A percentile compares a stretch with the other conserved stretches of the same genome.
These are phyloP conservation scores for Solanum sparsipilum DNA, from an alignment of 257 asterid species.

Conservation along the genomic window DNA sequence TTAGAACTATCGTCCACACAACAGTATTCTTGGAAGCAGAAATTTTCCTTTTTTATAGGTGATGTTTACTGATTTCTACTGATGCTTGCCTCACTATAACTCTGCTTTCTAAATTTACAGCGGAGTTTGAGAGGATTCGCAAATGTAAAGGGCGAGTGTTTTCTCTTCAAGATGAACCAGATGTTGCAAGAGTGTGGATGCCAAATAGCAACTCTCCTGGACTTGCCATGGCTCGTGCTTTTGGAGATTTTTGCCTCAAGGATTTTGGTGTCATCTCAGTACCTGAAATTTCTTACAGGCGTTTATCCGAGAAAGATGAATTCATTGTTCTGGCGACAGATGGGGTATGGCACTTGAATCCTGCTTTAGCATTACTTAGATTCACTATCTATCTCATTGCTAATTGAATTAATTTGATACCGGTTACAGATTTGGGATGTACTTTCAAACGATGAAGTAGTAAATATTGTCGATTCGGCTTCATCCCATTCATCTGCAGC, in stretches of 20 bases:
- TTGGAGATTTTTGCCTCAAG: slow-evolving; percentile 75
- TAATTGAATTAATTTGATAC: not conserved
- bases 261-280: slow-evolving; percentile 64
- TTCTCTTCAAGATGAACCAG: slow-evolving; percentile 61
- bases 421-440: slow-evolving; percentile 51
- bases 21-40: not conserved
- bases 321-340: slow-evolving; percentile 59
- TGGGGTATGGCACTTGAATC: slow-evolving; percentile 31
- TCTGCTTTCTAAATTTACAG: slow-evolving; percentile 15
- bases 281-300: slow-evolving; percentile 50
- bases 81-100: not conserved
- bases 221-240: slow-evolving; percentile 78
- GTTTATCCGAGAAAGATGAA: slow-evolving; percentile 46
- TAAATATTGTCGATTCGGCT: slow-evolving; percentile 36
- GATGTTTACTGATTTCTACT: not conserved
- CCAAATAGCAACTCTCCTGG: slow-evolving; percentile 62
- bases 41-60: not conserved
- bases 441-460: slow-evolving; percentile 45
- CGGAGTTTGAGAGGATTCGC: slow-evolving; percentile 54
- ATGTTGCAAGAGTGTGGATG: slow-evolving; percentile 65
- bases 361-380: not conserved
- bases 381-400: not conserved
- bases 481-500: slow-evolving; percentile 35
- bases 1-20: not conserved
- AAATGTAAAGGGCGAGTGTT: slow-evolving; percentile 65